phyloP scores from a whole-genome alignment of 2,329 filamentous ascomycete genomes.

The Scedosporium aurantiacum region DNA sequence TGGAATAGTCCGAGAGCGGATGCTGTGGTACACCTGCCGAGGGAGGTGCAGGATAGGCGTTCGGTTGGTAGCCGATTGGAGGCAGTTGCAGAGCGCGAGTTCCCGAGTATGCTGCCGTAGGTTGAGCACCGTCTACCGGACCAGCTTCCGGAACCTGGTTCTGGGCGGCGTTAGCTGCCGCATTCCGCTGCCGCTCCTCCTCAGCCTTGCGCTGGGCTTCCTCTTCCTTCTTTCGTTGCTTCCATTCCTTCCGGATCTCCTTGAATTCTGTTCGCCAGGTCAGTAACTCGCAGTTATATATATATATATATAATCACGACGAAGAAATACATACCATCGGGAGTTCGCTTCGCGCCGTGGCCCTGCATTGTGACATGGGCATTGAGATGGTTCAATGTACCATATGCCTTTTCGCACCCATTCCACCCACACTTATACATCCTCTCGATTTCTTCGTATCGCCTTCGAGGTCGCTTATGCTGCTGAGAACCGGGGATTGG shows the following conservation, averaged over 20 bases:
- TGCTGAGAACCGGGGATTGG: slow-evolving; percentile 95
- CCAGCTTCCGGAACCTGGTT: slow-evolving; percentile 31
- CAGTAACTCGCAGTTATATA: not conserved
- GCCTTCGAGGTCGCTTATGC: slow-evolving; percentile 84
- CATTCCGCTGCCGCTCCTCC: slow-evolving; percentile 64
- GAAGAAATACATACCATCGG: slow-evolving; percentile 64
- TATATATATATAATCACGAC: not conserved
- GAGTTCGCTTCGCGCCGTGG: slow-evolving; percentile 86
- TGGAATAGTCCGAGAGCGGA: slow-evolving; percentile 41
- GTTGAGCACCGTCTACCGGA: slow-evolving; percentile 37
- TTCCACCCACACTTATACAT: slow-evolving; percentile 99
- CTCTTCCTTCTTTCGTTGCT: slow-evolving; percentile 98
- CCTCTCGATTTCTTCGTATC: slow-evolving; percentile 96
- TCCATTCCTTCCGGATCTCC: slow-evolving; percentile 98
- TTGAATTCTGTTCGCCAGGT: slow-evolving; percentile 67
- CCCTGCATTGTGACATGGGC: slow-evolving; percentile 99
- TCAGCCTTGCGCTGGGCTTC: slow-evolving; percentile 81
- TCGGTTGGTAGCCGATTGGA: slow-evolving; percentile 61
- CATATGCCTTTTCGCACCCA: slow-evolving; percentile 96
- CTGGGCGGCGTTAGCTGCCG: slow-evolving; percentile 41
- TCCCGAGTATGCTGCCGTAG: slow-evolving; percentile 43
- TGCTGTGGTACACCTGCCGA: slow-evolving; percentile 39
- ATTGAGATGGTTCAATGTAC: slow-evolving; percentile 93
- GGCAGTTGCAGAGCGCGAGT: slow-evolving; percentile 55
- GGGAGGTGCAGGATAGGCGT: slow-evolving; percentile 56